phyloP scores from a whole-genome alignment of 306 rosid species.

The Boehmeria nivea region DNA sequence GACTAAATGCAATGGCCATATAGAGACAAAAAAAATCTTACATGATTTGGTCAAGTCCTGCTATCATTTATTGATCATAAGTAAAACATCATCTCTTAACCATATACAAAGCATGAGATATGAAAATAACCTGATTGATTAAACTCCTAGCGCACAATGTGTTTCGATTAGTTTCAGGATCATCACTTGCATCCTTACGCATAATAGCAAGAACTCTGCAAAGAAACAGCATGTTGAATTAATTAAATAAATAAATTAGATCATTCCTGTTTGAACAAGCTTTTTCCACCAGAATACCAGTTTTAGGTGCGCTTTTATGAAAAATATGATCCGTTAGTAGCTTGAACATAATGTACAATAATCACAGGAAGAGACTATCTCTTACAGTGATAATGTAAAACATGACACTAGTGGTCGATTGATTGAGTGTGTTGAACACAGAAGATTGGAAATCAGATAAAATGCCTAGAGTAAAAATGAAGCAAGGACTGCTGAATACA shows the following conservation, averaged over 20 bases:
- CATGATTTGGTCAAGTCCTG: not conserved
- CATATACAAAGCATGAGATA: slow-evolving; percentile 10
- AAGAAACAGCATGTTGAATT: slow-evolving; percentile 16
- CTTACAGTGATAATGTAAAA: not conserved
- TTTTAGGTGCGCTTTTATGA: not conserved
- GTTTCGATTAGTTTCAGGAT: slow-evolving; percentile 61
- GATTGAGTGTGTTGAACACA: not conserved
- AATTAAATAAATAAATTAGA: slow-evolving; percentile 1
- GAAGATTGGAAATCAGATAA: not conserved
- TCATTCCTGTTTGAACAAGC: not conserved
- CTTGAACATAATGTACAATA: not conserved
- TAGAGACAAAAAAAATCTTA: no score
- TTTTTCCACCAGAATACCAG: not conserved
- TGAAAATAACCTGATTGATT: slow-evolving; percentile 60
- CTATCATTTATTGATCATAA: not conserved
- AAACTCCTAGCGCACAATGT: slow-evolving; percentile 64
- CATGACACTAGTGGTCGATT: not conserved
- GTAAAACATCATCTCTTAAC: slow-evolving; percentile 5
- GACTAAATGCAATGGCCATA: not conserved
- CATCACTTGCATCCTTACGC: slow-evolving; percentile 63
- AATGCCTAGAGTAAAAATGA: not conserved
- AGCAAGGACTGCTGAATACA: not conserved
- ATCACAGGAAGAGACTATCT: no score
- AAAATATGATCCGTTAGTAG: not conserved
- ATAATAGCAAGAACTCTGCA: slow-evolving; percentile 90